A percentile compares a stretch with the other conserved stretches of the same genome.
Evolutionary conservation across 805 yeast species (phyloP).

Genomic region (Metschnikowia dekortorum): DNA sequence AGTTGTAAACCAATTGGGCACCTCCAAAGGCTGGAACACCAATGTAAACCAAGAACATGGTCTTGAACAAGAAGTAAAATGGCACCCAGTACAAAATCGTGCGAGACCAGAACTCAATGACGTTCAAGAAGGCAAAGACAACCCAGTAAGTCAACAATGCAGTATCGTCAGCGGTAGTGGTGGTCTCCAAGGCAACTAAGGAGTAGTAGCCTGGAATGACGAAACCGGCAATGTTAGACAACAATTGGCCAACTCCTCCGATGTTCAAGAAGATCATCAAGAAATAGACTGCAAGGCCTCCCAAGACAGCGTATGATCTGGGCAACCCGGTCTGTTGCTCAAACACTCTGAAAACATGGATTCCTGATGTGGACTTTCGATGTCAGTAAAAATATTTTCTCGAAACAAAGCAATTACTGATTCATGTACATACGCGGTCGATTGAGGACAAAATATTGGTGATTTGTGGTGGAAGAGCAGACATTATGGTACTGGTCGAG

Average conservation of each 20-base stretch:
- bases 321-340: constrained; percentile 55
- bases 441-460: constrained; percentile 13
- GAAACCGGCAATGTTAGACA: constrained; percentile 90
- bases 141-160: constrained; percentile 95
- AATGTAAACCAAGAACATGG: constrained; percentile 79
- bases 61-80: constrained; percentile 92
- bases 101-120: constrained; percentile 92
- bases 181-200: constrained; percentile 73
- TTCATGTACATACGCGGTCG: constrained; percentile 15
- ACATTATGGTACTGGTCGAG: constrained; percentile 7
- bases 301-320: constrained; percentile 79
- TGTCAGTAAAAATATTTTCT: constrained; percentile 4
- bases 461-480: constrained; percentile 16
- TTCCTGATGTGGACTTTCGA: constrained; percentile 29
- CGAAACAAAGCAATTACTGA: neutral
- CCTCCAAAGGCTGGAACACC: constrained; percentile 88
- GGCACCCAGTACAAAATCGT: constrained; percentile 94
- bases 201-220: constrained; percentile 88
- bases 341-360: constrained; percentile 31
- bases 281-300: constrained; percentile 60
- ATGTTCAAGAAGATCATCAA: constrained; percentile 79
- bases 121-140: constrained; percentile 88
- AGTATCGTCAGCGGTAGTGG: constrained; percentile 70
- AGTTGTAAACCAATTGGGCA: constrained; percentile 65
- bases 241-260: constrained; percentile 92